Percentiles rank a stretch among this genome's conserved stretches.
These are phyloP conservation scores for Diplodia seriata DNA, from an alignment of 2,329 filamentous ascomycete genomes.

Conservation along the genomic window DNA sequence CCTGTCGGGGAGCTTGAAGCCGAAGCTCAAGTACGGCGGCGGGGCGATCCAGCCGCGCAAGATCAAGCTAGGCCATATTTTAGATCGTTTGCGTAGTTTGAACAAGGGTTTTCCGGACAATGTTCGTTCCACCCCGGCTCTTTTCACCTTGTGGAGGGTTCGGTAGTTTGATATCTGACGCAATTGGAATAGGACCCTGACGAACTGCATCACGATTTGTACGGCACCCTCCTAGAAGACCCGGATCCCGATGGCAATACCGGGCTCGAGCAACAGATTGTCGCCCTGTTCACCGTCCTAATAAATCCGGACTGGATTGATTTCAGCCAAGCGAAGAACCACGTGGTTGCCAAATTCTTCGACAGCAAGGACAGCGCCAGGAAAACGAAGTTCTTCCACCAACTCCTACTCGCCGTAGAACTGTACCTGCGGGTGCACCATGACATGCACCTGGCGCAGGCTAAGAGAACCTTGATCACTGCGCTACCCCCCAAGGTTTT, in stretches of 20 bases:
- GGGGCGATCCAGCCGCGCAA: slow-evolving; percentile 65
- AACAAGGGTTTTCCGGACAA: slow-evolving; percentile 52
- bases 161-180: slow-evolving; percentile 29
- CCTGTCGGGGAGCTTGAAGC: slow-evolving; percentile 63
- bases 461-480: slow-evolving; percentile 68
- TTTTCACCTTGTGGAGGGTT: not conserved
- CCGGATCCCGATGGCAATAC: slow-evolving; percentile 66
- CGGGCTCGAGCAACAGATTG: slow-evolving; percentile 73
- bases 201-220: slow-evolving; percentile 64
- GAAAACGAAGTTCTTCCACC: slow-evolving; percentile 75
- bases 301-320: slow-evolving; percentile 76
- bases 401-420: slow-evolving; percentile 76
- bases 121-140: slow-evolving; percentile 43
- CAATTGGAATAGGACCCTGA: slow-evolving; percentile 51
- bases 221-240: slow-evolving; percentile 71
- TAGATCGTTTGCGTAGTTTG: slow-evolving; percentile 52
- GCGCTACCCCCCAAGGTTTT: slow-evolving; percentile 74
- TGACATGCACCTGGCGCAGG: slow-evolving; percentile 64
- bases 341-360: slow-evolving; percentile 76
- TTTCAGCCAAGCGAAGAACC: slow-evolving; percentile 72
- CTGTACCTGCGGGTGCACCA: slow-evolving; percentile 74
- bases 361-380: slow-evolving; percentile 63
- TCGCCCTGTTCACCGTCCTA: slow-evolving; percentile 72
- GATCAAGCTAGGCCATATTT: slow-evolving; percentile 60
- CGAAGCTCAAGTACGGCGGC: slow-evolving; percentile 63